phyloP scores from a whole-genome alignment of 2,329 filamentous ascomycete species.

The Aspergillus amoenus region DNA sequence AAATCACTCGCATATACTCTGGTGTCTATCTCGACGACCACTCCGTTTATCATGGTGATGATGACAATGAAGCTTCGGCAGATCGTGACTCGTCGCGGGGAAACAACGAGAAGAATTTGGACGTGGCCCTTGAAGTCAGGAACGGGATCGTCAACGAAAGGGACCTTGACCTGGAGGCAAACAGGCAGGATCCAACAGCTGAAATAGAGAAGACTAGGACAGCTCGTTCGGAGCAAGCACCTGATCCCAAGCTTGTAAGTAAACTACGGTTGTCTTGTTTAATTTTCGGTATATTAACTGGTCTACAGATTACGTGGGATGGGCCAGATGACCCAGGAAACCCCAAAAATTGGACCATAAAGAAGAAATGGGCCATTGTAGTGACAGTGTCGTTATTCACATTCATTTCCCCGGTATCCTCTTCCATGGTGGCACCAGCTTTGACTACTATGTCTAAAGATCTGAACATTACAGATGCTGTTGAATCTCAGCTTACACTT shows the following conservation, averaged over 20 bases:
- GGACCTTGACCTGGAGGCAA: constrained; percentile 28
- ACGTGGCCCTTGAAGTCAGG: constrained; percentile 23
- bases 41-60: constrained; percentile 30
- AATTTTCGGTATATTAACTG: neutral
- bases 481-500: constrained; percentile 50
- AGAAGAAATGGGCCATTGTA: constrained; percentile 58
- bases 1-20: constrained; percentile 29
- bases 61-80: constrained; percentile 8
- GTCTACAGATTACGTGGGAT: constrained; percentile 47
- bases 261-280: neutral
- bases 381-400: constrained; percentile 59
- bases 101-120: constrained; percentile 14
- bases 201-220: constrained; percentile 27
- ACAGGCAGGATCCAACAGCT: constrained; percentile 3
- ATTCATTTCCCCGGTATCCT: constrained; percentile 63
- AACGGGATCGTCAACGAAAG: constrained; percentile 27
- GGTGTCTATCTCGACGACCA: constrained; percentile 36
- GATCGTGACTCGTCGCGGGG: constrained; percentile 4
- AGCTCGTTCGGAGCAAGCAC: constrained; percentile 20
- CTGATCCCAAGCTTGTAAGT: constrained; percentile 27
- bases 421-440: constrained; percentile 58
- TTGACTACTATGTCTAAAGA: constrained; percentile 54
- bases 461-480: constrained; percentile 50
- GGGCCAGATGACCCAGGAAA: constrained; percentile 52
- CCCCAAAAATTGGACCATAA: constrained; percentile 55